These are phyloP conservation scores for Blastomyces percursus DNA, from an alignment of 2,329 filamentous ascomycete species.

Conservation along the genomic window DNA sequence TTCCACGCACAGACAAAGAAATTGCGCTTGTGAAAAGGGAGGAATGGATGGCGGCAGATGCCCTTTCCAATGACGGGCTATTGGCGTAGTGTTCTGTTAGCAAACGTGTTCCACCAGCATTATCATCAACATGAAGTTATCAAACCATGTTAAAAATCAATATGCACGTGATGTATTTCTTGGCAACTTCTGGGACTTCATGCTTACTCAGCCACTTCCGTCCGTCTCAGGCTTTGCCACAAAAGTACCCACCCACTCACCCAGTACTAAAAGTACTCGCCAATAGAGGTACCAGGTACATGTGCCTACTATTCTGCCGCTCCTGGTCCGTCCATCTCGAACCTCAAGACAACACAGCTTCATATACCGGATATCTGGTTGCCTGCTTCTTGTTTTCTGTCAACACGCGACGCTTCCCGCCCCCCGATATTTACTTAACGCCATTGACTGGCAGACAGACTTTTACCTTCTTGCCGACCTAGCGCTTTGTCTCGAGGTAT, in stretches of 20 bases:
- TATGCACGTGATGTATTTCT: no score
- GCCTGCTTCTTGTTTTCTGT: neutral
- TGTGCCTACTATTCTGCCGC: neutral
- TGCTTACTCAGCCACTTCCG: no score
- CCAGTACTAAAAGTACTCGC: neutral
- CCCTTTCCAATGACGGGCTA: neutral
- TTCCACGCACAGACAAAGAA: neutral
- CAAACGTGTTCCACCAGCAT: neutral
- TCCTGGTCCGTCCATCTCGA: neutral
- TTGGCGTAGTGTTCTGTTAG: neutral
- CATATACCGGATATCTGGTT: neutral
- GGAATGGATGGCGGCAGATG: no score
- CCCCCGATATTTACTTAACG: no score
- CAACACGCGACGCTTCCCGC: neutral
- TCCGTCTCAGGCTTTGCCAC: no score
- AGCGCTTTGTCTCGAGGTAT: neutral
- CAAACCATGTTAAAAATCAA: no score
- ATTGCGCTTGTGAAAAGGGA: neutral
- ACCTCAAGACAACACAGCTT: slow-evolving; percentile 1
- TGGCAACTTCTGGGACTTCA: no score
- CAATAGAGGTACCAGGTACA: neutral
- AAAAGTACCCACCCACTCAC: no score
- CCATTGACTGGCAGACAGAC: neutral
- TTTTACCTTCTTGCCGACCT: neutral
- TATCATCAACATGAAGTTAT: no score